Conservation (phyloP, 768 basidiomycete species). For the Hypholoma sublateritium region DNA sequence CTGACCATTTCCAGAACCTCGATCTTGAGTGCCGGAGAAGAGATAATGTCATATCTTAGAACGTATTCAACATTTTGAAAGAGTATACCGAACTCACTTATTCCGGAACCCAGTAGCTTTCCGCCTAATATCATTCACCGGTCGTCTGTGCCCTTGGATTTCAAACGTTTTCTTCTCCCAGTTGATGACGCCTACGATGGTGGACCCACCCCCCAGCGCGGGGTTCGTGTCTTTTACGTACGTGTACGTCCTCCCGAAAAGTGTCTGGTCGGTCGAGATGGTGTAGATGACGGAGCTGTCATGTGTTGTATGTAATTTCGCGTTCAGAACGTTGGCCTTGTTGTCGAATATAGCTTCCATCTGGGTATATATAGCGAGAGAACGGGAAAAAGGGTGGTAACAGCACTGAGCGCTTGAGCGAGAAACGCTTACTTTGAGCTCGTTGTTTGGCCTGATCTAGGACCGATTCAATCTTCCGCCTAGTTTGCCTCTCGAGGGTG, state of each 20-base stretch:
- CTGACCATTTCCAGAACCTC: slow-evolving; percentile 44
- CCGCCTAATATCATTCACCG: slow-evolving; percentile 38
- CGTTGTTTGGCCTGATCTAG: too few species aligned
- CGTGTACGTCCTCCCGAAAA: slow-evolving; percentile 43
- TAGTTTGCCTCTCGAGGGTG: too few species aligned
- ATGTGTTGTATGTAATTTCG: slow-evolving; percentile 39
- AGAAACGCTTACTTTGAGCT: too few species aligned
- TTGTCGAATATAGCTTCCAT: slow-evolving; percentile 58
- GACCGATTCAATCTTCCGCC: too few species aligned
- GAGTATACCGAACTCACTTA: slow-evolving; percentile 23
- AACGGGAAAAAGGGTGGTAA: too few species aligned
- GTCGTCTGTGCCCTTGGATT: slow-evolving; percentile 39
- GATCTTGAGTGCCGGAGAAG: slow-evolving; percentile 22
- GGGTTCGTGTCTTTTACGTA: slow-evolving; percentile 50
- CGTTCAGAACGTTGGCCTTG: slow-evolving; percentile 47
- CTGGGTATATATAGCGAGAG: not conserved
- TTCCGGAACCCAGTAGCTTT: slow-evolving; percentile 38
- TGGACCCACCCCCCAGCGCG: slow-evolving; percentile 25
- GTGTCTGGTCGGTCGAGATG: slow-evolving; percentile 41
- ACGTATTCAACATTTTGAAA: too few species aligned
- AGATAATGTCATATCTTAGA: too few species aligned
- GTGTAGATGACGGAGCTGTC: slow-evolving; percentile 47
- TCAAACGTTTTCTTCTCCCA: slow-evolving; percentile 52
- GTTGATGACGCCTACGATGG: slow-evolving; percentile 46
- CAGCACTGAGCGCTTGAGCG: too few species aligned